Evolutionary conservation across 495 filamentous ascomycete species (phyloP).

Genomic region (Talaromyces proteolyticus): DNA sequence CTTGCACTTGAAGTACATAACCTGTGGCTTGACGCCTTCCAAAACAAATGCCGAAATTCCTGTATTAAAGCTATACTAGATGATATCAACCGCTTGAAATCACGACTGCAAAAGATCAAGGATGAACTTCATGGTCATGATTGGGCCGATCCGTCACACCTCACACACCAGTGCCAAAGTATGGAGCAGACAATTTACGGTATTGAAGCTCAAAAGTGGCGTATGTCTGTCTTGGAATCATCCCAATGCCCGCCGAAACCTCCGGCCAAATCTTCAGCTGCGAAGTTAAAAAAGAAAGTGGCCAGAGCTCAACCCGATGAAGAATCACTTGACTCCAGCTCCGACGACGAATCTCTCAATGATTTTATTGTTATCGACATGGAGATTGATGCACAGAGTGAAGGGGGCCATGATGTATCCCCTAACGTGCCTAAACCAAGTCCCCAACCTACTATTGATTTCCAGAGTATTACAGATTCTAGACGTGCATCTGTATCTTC

Average conservation of each 20-base stretch:
- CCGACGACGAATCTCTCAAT: slow-evolving; percentile 38
- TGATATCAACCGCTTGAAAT: slow-evolving; percentile 28
- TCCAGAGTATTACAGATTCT: background rate
- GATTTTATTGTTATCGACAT: slow-evolving; percentile 34
- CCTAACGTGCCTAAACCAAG: background rate
- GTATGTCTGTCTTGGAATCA: slow-evolving; percentile 42
- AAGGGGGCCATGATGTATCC: slow-evolving; percentile 10
- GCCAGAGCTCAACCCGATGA: slow-evolving; percentile 26
- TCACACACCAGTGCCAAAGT: slow-evolving; percentile 46
- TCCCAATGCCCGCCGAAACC: slow-evolving; percentile 43
- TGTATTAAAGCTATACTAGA: slow-evolving; percentile 16
- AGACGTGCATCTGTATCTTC: too few species aligned
- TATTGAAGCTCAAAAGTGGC: slow-evolving; percentile 48
- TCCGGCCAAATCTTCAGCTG: slow-evolving; percentile 12
- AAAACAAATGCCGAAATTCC: slow-evolving; percentile 18
- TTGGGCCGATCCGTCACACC: slow-evolving; percentile 40
- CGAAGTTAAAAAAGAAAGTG: slow-evolving; percentile 9
- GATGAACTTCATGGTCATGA: slow-evolving; percentile 40
- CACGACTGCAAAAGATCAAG: slow-evolving; percentile 44
- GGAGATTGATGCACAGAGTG: slow-evolving; percentile 10
- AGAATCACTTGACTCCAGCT: slow-evolving; percentile 26
- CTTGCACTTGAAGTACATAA: slow-evolving; percentile 46
- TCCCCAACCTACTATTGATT: background rate
- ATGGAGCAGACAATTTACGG: slow-evolving; percentile 59
- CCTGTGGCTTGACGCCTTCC: slow-evolving; percentile 53